A percentile compares a stretch with the other conserved stretches of the same genome.
These are phyloP conservation scores for Amniculicola lignicola DNA, from an alignment of 495 filamentous ascomycete species.

Conservation along the genomic window DNA sequence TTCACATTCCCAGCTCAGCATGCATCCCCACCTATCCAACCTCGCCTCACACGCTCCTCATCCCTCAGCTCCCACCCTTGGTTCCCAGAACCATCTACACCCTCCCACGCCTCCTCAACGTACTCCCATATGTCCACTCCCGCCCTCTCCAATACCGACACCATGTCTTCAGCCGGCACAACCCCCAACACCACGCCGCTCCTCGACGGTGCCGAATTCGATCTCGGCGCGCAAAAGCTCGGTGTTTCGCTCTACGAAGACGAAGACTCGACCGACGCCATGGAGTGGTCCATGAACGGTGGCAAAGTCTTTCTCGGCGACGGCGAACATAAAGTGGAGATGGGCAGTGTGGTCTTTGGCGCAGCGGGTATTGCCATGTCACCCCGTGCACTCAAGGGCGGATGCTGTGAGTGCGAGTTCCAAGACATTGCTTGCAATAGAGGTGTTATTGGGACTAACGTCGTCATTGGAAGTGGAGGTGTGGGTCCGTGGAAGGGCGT, in stretches of 20 bases:
- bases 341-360: constrained; percentile 11
- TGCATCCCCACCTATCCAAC: neutral
- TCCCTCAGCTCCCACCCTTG: neutral
- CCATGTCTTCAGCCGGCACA: too few relatives aligned
- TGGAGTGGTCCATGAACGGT: constrained; percentile 25
- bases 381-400: constrained; percentile 4
- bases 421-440: too few relatives aligned
- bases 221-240: constrained; percentile 13
- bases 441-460: too few relatives aligned
- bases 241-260: constrained; percentile 1
- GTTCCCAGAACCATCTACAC: neutral
- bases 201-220: constrained; percentile 4
- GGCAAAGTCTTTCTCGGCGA: too few relatives aligned
- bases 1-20: constrained; percentile 6
- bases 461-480: too few relatives aligned
- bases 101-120: neutral
- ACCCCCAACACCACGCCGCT: too few relatives aligned
- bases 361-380: constrained; percentile 15
- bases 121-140: neutral
- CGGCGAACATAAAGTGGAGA: too few relatives aligned
- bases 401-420: constrained; percentile 3
- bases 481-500: too few relatives aligned
- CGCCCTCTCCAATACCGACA: neutral
- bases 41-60: neutral
- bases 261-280: constrained; percentile 2